Evolutionary conservation across 2,329 filamentous ascomycete genomes (phyloP).

Genomic region (Aspergillus ochraceoroseus): DNA sequence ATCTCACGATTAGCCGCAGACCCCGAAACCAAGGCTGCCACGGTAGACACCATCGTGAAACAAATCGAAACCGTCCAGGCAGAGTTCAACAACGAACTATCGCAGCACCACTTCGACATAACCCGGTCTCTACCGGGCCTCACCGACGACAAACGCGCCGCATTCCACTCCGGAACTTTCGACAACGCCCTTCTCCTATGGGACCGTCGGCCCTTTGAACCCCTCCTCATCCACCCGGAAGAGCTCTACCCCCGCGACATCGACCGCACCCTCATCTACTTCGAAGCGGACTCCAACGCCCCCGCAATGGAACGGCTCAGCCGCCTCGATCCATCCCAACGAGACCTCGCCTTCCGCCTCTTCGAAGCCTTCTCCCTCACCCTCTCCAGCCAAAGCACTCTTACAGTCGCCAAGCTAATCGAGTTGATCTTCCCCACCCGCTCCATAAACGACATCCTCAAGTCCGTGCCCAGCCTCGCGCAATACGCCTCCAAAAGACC

Average conservation of each 20-base stretch:
- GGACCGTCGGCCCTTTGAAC: conserved; percentile 68
- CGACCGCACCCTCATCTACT: conserved; percentile 34
- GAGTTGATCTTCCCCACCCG: conserved; percentile 30
- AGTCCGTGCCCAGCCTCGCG: conserved; percentile 32
- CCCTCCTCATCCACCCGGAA: conserved; percentile 52
- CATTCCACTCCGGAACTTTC: conserved; percentile 30
- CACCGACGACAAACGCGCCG: conserved; percentile 53
- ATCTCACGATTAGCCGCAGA: conserved; percentile 28
- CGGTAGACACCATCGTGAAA: conserved; percentile 24
- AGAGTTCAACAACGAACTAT: conserved; percentile 9
- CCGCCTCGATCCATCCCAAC: conserved; percentile 15
- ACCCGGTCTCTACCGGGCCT: conserved; percentile 36
- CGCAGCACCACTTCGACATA: conserved; percentile 26
- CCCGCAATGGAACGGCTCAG: conserved; percentile 20
- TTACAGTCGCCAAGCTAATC: conserved; percentile 29
- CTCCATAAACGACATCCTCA: conserved; percentile 30
- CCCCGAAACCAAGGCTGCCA: conserved; percentile 16
- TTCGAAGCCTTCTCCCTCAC: conserved; percentile 26
- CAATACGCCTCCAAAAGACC: conserved; percentile 27
- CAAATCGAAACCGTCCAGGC: conserved; percentile 16
- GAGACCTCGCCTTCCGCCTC: conserved; percentile 20
- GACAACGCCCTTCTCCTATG: conserved; percentile 55
- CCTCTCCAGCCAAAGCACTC: conserved; percentile 25
- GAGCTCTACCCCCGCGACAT: conserved; percentile 63
- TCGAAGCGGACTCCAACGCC: conserved; percentile 31